Conservation (phyloP, 2,329 filamentous ascomycete genomes). For the Exophiala aquamarina region DNA sequence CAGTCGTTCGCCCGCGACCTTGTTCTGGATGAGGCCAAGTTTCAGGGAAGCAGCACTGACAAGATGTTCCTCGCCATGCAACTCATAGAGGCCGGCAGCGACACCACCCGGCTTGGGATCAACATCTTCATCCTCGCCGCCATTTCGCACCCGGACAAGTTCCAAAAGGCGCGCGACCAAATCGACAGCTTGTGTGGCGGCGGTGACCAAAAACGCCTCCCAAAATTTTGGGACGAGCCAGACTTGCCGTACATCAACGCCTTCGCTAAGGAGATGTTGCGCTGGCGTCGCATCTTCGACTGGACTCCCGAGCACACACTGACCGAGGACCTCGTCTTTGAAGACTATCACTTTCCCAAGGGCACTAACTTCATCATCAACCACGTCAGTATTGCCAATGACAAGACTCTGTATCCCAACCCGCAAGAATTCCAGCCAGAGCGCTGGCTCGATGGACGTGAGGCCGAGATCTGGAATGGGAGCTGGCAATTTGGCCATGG, state of each 20-base stretch:
- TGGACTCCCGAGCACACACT: slow-evolving; percentile 30
- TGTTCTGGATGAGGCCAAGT: slow-evolving; percentile 34
- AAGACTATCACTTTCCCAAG: slow-evolving; percentile 32
- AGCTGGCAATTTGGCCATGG: slow-evolving; percentile 39
- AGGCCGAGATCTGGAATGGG: slow-evolving; percentile 31
- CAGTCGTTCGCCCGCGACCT: slow-evolving; percentile 40
- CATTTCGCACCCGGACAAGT: slow-evolving; percentile 28
- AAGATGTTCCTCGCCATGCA: slow-evolving; percentile 42
- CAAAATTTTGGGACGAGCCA: slow-evolving; percentile 27
- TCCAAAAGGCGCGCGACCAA: slow-evolving; percentile 28
- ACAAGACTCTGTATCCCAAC: slow-evolving; percentile 29
- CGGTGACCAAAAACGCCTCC: slow-evolving; percentile 24
- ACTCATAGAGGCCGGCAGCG: slow-evolving; percentile 45
- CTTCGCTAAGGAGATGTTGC: slow-evolving; percentile 32
- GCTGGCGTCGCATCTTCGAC: slow-evolving; percentile 32
- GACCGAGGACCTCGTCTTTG: slow-evolving; percentile 31
- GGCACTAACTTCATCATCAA: slow-evolving; percentile 36
- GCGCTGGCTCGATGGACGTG: slow-evolving; percentile 38
- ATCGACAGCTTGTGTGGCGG: slow-evolving; percentile 24
- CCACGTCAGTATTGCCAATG: slow-evolving; percentile 31
- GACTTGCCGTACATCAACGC: slow-evolving; percentile 31
- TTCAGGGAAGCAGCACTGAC: slow-evolving; percentile 36
- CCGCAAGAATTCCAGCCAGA: slow-evolving; percentile 36
- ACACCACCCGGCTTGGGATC: slow-evolving; percentile 43
- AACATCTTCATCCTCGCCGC: slow-evolving; percentile 35